Evolutionary conservation across 768 basidiomycete species (phyloP).

Genomic region (Clitopilus passeckerianus): DNA sequence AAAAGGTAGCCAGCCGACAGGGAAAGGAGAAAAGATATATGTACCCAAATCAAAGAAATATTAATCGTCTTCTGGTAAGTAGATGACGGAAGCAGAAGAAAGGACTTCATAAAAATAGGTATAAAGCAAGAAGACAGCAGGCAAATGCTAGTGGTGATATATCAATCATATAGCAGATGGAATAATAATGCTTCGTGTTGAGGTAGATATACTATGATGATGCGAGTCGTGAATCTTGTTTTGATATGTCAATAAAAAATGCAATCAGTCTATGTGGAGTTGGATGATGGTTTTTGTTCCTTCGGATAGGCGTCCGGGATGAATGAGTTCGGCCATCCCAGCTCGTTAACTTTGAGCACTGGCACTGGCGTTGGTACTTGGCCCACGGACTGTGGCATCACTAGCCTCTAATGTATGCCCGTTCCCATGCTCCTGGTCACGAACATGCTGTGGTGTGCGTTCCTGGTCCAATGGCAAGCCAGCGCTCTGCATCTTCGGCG

Average conservation of each 20-base stretch:
- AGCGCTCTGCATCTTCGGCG: constrained; percentile 7
- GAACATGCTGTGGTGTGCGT: constrained; percentile 6
- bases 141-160: neutral
- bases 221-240: neutral
- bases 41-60: neutral
- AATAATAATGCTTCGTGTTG: neutral
- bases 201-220: neutral
- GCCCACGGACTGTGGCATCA: constrained; percentile 12
- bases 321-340: neutral
- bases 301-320: neutral
- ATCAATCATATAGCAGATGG: neutral
- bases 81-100: neutral
- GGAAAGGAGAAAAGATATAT: neutral
- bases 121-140: neutral
- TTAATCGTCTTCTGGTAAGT: neutral
- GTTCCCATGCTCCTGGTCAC: neutral
- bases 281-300: neutral
- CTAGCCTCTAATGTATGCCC: constrained; percentile 9
- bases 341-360: constrained; percentile 1
- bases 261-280: neutral
- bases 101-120: neutral
- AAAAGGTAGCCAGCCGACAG: neutral
- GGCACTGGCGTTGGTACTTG: neutral
- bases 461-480: neutral
- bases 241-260: neutral